Conservation (phyloP, 208 protist species). For the Leptomonas seymouri region DNA sequence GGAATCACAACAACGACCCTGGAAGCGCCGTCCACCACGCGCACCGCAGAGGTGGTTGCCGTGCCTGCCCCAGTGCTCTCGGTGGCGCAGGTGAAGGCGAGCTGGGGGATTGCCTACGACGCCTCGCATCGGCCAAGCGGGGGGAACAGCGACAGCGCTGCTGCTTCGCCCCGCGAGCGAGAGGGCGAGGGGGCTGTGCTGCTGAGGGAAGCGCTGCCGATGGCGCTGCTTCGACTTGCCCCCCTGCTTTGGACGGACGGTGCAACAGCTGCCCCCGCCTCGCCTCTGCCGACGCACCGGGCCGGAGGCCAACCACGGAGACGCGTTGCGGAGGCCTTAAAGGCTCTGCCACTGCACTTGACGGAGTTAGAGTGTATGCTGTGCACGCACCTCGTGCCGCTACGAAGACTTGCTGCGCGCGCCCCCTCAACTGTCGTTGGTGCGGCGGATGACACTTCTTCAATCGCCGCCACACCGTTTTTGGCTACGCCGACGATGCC, state of each 20-base stretch:
- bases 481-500: neutral
- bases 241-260: slow-evolving; percentile 26
- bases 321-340: neutral
- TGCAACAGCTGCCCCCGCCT: neutral
- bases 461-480: neutral
- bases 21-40: slow-evolving; percentile 33
- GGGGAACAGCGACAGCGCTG: no score
- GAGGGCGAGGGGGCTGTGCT: neutral
- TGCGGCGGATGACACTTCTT: neutral
- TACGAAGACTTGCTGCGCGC: slow-evolving; percentile 1
- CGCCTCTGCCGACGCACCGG: neutral
- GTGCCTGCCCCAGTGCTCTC: slow-evolving; percentile 37
- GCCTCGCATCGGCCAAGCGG: neutral
- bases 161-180: neutral
- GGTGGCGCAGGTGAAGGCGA: slow-evolving; percentile 12
- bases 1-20: slow-evolving; percentile 14
- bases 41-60: slow-evolving; percentile 46
- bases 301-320: neutral
- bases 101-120: slow-evolving; percentile 15
- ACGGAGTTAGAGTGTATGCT: neutral
- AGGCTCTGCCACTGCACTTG: neutral
- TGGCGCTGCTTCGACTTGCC: slow-evolving; percentile 27
- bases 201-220: slow-evolving; percentile 7
- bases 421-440: neutral
- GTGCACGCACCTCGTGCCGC: slow-evolving; percentile 6